Evolutionary conservation across 2,329 filamentous ascomycete species (phyloP).

Genomic region (Triangularia setosa): DNA sequence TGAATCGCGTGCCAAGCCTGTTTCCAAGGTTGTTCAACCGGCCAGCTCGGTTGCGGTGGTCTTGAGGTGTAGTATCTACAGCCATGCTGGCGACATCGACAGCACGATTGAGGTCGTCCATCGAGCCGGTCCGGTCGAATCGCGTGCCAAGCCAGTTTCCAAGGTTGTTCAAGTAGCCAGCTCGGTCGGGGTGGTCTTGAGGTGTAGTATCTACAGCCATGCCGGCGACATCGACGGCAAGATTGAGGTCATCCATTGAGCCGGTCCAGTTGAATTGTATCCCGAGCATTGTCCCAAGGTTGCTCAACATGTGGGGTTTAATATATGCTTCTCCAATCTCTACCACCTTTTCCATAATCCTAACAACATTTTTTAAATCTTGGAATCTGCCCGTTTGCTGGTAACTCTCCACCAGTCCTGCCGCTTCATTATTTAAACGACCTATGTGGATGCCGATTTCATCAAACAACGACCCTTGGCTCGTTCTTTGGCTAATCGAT

Average conservation of each 20-base stretch:
- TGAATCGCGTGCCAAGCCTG: too few species aligned
- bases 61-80: slow-evolving; percentile 1
- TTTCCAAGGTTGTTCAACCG: slow-evolving; percentile 5
- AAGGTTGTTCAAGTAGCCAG: too few species aligned
- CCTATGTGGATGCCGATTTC: slow-evolving; percentile 5
- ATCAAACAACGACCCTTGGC: neutral
- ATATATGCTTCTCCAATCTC: slow-evolving; percentile 1
- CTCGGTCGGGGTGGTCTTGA: too few species aligned
- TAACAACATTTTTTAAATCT: slow-evolving; percentile 2
- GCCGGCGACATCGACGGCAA: too few species aligned
- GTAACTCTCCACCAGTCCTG: neutral
- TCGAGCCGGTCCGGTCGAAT: neutral
- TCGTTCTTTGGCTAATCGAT: slow-evolving; percentile 2
- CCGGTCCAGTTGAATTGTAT: neutral
- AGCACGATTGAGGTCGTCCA: neutral
- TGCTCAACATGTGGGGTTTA: neutral
- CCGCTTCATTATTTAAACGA: neutral
- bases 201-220: neutral
- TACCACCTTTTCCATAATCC: slow-evolving; percentile 4
- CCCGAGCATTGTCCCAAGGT: neutral
- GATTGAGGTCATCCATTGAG: slow-evolving; percentile 4
- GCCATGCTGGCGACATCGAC: neutral
- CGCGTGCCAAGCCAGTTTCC: too few species aligned
- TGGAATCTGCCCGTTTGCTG: neutral
- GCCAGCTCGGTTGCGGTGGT: neutral